These are phyloP conservation scores for Peronosclerospora sorghi DNA, from an alignment of 352 stramenopile species.

Conservation along the genomic window DNA sequence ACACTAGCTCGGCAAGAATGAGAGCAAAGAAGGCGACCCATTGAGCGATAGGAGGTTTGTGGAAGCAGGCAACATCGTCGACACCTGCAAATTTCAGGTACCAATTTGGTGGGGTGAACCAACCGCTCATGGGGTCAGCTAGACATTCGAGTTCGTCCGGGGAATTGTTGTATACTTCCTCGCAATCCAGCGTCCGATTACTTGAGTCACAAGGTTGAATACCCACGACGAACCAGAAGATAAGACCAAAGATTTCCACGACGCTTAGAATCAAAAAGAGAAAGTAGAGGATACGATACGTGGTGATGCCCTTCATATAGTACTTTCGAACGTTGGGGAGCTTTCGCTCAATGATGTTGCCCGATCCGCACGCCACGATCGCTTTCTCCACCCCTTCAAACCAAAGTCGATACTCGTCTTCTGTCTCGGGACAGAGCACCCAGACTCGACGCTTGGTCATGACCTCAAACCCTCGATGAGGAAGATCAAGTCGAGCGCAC, in stretches of 20 bases:
- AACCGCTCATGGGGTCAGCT: slow-evolving; percentile 45
- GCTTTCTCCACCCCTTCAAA: slow-evolving; percentile 68
- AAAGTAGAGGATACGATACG: slow-evolving; percentile 71
- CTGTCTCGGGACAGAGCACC: slow-evolving; percentile 75
- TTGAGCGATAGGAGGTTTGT: slow-evolving; percentile 57
- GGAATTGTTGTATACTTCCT: slow-evolving; percentile 48
- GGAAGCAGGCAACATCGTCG: slow-evolving; percentile 69
- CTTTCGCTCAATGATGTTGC: slow-evolving; percentile 81
- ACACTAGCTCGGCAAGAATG: slow-evolving; percentile 52
- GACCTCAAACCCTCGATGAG: slow-evolving; percentile 70
- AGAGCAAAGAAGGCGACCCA: slow-evolving; percentile 77
- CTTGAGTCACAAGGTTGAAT: slow-evolving; percentile 60
- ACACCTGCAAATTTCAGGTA: slow-evolving; percentile 65
- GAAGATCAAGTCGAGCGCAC: slow-evolving; percentile 67
- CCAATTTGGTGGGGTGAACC: slow-evolving; percentile 58
- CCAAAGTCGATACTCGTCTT: slow-evolving; percentile 80
- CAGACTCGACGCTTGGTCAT: slow-evolving; percentile 75
- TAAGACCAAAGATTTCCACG: slow-evolving; percentile 53
- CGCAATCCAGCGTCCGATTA: slow-evolving; percentile 32
- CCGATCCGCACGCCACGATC: slow-evolving; percentile 59
- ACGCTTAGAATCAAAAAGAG: slow-evolving; percentile 62
- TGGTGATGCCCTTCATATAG: slow-evolving; percentile 78
- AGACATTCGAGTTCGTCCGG: slow-evolving; percentile 48
- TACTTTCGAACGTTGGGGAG: slow-evolving; percentile 84
- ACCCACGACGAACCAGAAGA: slow-evolving; percentile 78